These are phyloP conservation scores for Mycena crocata DNA, from an alignment of 768 basidiomycete genomes.

Conservation along the genomic window DNA sequence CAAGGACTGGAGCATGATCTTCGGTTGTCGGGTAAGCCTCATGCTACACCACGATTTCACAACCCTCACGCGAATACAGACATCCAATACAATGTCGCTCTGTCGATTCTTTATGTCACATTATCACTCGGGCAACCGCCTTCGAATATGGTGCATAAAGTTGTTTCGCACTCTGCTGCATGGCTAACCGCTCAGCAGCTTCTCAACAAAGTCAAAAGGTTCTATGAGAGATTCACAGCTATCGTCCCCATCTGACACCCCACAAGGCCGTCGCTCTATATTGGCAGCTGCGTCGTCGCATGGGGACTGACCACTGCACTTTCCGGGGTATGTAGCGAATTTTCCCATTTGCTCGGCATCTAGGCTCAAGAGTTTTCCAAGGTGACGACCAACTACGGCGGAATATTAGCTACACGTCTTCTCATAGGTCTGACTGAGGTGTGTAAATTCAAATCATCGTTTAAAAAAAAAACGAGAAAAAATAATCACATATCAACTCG, in stretches of 20 bases:
- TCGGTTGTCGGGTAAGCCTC: not conserved
- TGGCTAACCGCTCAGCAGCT: constrained; percentile 6
- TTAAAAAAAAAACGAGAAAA: too few relatives aligned
- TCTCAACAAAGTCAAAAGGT: constrained; percentile 28
- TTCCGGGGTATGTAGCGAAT: constrained; percentile 48
- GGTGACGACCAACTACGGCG: constrained; percentile 53
- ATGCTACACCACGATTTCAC: not conserved
- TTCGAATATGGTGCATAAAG: constrained; percentile 53
- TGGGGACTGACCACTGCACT: constrained; percentile 61
- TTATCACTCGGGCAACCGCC: constrained; percentile 58
- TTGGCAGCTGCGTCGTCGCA: constrained; percentile 54
- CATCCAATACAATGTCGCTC: constrained; percentile 19
- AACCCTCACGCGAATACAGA: not conserved
- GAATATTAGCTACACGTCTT: constrained; percentile 66
- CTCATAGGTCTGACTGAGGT: constrained; percentile 75
- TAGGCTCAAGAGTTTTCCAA: not conserved
- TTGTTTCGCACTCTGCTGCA: not conserved
- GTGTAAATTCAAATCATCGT: not conserved
- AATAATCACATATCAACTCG: not conserved
- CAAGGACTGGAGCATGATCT: constrained; percentile 46
- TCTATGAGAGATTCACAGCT: not conserved
- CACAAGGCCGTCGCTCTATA: constrained; percentile 55
- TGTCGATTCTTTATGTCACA: constrained; percentile 45
- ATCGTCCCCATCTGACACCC: not conserved
- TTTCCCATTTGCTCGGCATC: too few relatives aligned